Conservation (phyloP, 441 rosid species). For the Isatis lusitanica region DNA sequence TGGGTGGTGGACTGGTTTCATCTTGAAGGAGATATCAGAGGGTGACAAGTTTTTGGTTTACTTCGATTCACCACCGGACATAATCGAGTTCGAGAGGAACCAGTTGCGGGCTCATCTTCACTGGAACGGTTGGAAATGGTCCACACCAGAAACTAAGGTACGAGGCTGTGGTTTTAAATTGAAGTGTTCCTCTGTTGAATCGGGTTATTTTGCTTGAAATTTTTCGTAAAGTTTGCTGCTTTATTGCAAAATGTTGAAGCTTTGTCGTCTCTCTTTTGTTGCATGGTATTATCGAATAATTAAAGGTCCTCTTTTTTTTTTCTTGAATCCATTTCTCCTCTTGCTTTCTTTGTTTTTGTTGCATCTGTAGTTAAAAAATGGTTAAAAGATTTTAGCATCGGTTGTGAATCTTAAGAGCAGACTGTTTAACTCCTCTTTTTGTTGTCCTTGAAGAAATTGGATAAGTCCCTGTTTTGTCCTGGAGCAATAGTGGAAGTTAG, state of each 20-base stretch:
- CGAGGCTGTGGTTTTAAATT: conserved; percentile 31
- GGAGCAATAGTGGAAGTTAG: conserved; percentile 57
- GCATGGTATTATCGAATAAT: background rate
- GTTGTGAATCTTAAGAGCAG: background rate
- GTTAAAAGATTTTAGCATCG: background rate
- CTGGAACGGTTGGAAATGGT: conserved; percentile 44
- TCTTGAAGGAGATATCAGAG: conserved; percentile 35
- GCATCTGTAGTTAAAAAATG: background rate
- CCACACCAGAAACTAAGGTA: conserved; percentile 42
- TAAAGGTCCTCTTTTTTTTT: background rate
- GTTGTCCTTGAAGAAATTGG: conserved; percentile 7
- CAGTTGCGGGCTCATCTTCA: conserved; percentile 42
- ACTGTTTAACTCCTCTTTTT: background rate
- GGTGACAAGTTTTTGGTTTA: conserved; percentile 40
- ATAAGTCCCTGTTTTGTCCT: conserved; percentile 52
- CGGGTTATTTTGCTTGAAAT: background rate
- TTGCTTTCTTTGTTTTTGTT: background rate
- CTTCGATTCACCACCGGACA: conserved; percentile 45
- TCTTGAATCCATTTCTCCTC: background rate
- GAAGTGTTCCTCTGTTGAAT: background rate
- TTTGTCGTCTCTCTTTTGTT: background rate
- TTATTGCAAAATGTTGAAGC: background rate
- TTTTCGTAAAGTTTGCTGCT: background rate
- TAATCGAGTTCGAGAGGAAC: conserved; percentile 33
- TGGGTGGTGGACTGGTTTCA: conserved; percentile 58